These are phyloP conservation scores for Sherardia arvensis DNA, from an alignment of 257 asterid genomes.

Conservation along the genomic window DNA sequence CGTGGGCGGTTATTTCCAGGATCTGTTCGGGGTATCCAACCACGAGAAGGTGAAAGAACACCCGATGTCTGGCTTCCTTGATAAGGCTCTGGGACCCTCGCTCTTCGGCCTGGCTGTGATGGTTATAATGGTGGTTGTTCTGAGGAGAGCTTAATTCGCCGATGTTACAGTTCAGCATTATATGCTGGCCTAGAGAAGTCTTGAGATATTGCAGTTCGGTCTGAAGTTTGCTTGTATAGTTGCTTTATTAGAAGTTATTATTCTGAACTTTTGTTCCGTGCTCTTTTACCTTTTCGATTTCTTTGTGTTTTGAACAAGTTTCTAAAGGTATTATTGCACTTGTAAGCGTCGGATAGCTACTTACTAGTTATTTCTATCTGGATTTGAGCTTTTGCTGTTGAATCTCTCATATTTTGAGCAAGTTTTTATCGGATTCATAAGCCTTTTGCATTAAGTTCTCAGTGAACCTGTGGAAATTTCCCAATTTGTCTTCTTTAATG, in stretches of 20 bases:
- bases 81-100: conserved; percentile 34
- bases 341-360: too few relatives aligned
- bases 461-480: background rate
- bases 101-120: conserved; percentile 59
- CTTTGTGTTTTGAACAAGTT: background rate
- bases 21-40: conserved; percentile 42
- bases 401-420: too few relatives aligned
- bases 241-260: background rate
- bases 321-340: background rate
- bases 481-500: background rate
- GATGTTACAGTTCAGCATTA: conserved; percentile 12
- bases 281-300: background rate
- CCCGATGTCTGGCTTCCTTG: conserved; percentile 18
- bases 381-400: too few relatives aligned
- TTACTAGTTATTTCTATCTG: too few relatives aligned
- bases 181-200: background rate
- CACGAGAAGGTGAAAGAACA: conserved; percentile 25
- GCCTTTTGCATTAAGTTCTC: background rate
- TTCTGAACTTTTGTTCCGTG: background rate
- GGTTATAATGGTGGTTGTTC: conserved; percentile 33
- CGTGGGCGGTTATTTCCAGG: conserved; percentile 47
- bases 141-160: conserved; percentile 30
- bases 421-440: background rate
- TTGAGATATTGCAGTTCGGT: background rate
- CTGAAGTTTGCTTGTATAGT: background rate